Conservation (phyloP, 345 rosid genomes). For the Ricinus communis region DNA sequence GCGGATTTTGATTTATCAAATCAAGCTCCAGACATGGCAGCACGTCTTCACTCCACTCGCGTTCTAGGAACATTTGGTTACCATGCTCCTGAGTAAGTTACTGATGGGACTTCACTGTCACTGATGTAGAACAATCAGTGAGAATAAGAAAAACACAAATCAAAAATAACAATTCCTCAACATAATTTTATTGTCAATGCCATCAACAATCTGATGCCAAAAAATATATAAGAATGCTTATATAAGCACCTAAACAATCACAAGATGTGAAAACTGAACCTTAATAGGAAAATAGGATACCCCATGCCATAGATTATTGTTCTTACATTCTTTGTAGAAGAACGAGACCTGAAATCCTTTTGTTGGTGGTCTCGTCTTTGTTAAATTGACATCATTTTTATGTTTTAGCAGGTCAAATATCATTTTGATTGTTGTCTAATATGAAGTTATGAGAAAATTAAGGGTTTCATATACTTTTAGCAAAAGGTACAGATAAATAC, state of each 20-base stretch:
- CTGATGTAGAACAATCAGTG: background rate
- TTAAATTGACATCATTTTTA: background rate
- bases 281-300: background rate
- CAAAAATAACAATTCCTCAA: background rate
- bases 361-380: background rate
- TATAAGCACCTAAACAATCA: background rate
- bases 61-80: conserved; percentile 95
- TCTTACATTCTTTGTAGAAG: background rate
- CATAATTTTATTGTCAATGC: background rate
- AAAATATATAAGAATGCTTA: background rate
- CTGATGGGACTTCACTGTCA: conserved; percentile 5
- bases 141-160: background rate
- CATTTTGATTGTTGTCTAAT: too few species aligned
- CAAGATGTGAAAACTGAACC: background rate
- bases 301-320: background rate
- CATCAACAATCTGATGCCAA: background rate
- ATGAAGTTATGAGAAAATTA: background rate
- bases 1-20: conserved; percentile 91
- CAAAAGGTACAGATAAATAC: too few species aligned
- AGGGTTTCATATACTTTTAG: background rate
- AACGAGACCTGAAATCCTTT: background rate
- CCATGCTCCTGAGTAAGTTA: conserved; percentile 94
- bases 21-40: conserved; percentile 91
- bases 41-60: conserved; percentile 92
- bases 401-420: background rate